Base-by-base conservation (phyloP, 2,329 filamentous ascomycete species). In the Claviceps sp. region DNA sequence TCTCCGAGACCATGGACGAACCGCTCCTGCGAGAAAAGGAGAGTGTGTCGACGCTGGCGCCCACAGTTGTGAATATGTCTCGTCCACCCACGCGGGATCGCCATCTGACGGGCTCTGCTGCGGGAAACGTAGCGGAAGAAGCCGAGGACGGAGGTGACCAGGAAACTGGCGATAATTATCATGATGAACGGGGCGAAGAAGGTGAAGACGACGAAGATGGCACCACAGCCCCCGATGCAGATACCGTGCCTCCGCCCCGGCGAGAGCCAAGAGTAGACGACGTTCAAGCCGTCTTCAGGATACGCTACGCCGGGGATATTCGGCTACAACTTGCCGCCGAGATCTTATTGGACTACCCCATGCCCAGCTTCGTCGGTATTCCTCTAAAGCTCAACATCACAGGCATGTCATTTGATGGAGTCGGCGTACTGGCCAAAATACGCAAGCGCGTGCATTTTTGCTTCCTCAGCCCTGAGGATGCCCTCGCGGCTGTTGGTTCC, bases 331-430 rank as follows among this genome's bases (percentile, higher is more conserved):
- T 98, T 48, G 97, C 93, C 24, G 90, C 93, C 0, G 90, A 97
- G 68, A 95, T 98, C 43, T 74, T 97, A 37, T 82, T 98, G 38
- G 93, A 98, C 68, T 98, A 98, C 65, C 93, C 93, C 1, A 97
- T 97, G 88, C 90, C 90, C 42, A 95, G 88, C 71, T 98, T 98
- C 62, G 91, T 97, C 2, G 89, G 90, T 13, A 91, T 98, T 55
- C 93, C 93, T 1, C 77, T 98, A 47, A 91, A 93, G 66, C 76
- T 98, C 26, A 95, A 91, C 65, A 94, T 98, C 59, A 97, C 93
- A 0, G 93, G 93, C 0, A 70, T 98, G 55, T 89, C 87, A 0
- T 98, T 98, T 69, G 91, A 98, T 64, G 93, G 93, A 1, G 87
- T 97, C 10, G 91, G 90, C 1, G 87, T 97, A 47, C 69, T 96